A percentile compares a stretch with the other conserved stretches of the same genome.
Evolutionary conservation across 768 basidiomycete species (phyloP).

Genomic region (Vishniacozyma victoriae): DNA sequence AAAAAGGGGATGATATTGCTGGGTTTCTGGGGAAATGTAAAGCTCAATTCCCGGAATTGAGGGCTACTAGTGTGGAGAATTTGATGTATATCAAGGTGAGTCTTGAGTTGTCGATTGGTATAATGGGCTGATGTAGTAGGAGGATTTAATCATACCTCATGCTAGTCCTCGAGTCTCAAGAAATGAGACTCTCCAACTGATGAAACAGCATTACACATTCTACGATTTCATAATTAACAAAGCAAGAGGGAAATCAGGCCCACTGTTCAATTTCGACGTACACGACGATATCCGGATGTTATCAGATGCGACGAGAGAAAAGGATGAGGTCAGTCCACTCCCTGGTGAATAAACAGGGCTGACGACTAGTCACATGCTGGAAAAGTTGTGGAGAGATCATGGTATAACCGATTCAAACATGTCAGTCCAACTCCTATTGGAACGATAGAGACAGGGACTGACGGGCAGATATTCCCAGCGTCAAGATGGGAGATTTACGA

Average conservation of each 20-base stretch:
- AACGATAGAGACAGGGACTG: not conserved
- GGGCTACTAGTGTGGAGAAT: constrained; percentile 87
- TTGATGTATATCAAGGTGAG: constrained; percentile 95
- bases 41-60: constrained; percentile 83
- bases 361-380: constrained; percentile 67
- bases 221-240: constrained; percentile 99
- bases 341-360: not conserved
- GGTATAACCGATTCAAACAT: constrained; percentile 88
- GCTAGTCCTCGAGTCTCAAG: constrained; percentile 51
- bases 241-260: constrained; percentile 94
- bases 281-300: constrained; percentile 95
- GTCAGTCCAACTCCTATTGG: constrained; percentile 13
- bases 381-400: constrained; percentile 93
- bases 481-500: constrained; percentile 98
- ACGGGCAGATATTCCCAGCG: constrained; percentile 76
- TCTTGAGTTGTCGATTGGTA: not conserved
- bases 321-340: constrained; percentile 70
- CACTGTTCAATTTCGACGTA: constrained; percentile 96
- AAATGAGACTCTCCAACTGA: not conserved
- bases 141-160: constrained; percentile 95
- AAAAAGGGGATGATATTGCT: constrained; percentile 87
- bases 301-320: constrained; percentile 90
- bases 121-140: constrained; percentile 53
- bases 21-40: constrained; percentile 88
- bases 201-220: constrained; percentile 87